These are phyloP conservation scores for Mikania micrantha DNA, from an alignment of 129 eudicot genomes.

Conservation along the genomic window DNA sequence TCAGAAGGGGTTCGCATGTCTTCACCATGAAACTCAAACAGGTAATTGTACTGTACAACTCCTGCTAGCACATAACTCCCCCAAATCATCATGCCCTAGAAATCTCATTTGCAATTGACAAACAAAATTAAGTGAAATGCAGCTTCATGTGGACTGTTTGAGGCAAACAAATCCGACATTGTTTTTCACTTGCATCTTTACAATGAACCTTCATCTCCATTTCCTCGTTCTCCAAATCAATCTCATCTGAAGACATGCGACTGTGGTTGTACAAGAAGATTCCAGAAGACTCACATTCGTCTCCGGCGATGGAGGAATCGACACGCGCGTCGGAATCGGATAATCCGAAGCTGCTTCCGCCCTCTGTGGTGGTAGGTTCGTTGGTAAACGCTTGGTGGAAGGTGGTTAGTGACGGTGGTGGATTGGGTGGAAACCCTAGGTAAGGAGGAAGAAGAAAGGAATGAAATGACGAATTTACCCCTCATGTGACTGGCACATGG, in stretches of 20 bases:
- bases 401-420: constrained; percentile 25
- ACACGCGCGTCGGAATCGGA: constrained; percentile 39
- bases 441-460: no score
- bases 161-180: constrained; percentile 50
- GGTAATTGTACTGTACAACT: constrained; percentile 3
- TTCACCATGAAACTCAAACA: constrained; percentile 5
- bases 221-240: constrained; percentile 63
- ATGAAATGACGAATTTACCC: no score
- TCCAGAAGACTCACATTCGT: constrained; percentile 34
- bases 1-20: no score
- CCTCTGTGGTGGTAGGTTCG: constrained; percentile 23
- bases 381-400: constrained; percentile 25
- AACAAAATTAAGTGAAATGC: constrained; percentile 5
- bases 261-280: constrained; percentile 30
- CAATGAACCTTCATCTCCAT: constrained; percentile 50
- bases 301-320: constrained; percentile 29
- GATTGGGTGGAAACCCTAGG: no score
- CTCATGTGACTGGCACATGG: no score
- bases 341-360: constrained; percentile 43
- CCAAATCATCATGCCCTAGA: constrained; percentile 9
- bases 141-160: neutral
- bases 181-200: constrained; percentile 21
- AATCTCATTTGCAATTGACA: neutral
- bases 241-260: constrained; percentile 27
- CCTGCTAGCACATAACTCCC: constrained; percentile 3